Base-by-base conservation (phyloP, 2,329 filamentous ascomycete species). In the Cercospora brassicicola region DNA sequence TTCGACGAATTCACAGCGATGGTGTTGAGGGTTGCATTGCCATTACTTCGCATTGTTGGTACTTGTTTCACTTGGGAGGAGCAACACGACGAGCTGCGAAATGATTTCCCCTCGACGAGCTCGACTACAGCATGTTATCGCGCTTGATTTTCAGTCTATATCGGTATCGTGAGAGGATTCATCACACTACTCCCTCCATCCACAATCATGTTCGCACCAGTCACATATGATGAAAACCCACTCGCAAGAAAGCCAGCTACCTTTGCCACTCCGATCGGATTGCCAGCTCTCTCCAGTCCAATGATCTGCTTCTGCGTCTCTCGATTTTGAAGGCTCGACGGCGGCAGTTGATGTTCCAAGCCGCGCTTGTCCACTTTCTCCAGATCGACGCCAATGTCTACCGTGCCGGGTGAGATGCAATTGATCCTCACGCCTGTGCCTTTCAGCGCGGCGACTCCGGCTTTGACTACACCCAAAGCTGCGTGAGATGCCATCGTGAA, bases 161-260 rank as follows among this genome's bases (percentile, higher is more conserved):
- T 68, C 20, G 77, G 77, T 28, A 78, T 69, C 11, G 74, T 78
- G 63, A 78, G 66, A 4, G 77, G 76, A 68, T 77, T 78, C 76
- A 79, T 77, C 4, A 76, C 74, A 23, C 74, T 75, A 20, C 85
- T 84, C 7, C 87, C 88, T 3, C 87, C 88, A 78, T 89, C 87
- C 13, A 89, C 87, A 13, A 88, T 83, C 73, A 89, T 77, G 74
- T 89, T 89, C 2, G 85, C 82, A 1, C 88, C 88, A 0, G 85
- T 89, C 53, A 89, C 82, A 77, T 89, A 89, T 65, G 83, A 86
- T 69, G 85, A 87, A 76, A 90, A 89, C 0, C 86, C 86, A 76
- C 84, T 87, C 2, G 87, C 87, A 69, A 90, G 78, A 74, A 90
- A 90, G 0, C 88, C 87, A 0, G 85, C 87, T 2, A 89, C 87